Base-by-base conservation (phyloP, 345 rosid species). In the Citrus mangshanensis region DNA sequence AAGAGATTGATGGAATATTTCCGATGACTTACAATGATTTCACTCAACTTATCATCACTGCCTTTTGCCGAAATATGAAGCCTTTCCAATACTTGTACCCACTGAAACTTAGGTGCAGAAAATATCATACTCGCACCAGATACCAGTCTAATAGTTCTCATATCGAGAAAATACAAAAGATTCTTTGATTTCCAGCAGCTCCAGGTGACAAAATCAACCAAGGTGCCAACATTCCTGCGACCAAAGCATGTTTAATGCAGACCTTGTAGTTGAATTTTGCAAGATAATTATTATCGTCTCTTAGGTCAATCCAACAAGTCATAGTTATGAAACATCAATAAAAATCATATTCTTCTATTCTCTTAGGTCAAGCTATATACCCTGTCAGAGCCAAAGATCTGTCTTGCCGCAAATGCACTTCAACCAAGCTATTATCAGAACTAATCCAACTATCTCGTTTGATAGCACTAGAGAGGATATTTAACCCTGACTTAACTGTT, bases 41-140 rank as follows among this genome's bases (percentile, higher is more conserved):
- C 88, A 24, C 42, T 38, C 67, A 84, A 81, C 70, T 86, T 71
- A 72, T 76, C 85, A 72, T 84, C 82, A 37, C 62, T 74, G 77
- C 80, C 76, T 77, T 76, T 76, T 62, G 68, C 78, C 40, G 88
- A 85, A 72, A 73, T 55, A 40, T 77, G 80, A 77, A 93, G 68
- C 74, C 84, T 79, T 70, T 82, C 87, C 76, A 95, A 82, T 64
- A 90, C 84, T 78, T 85, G 92, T 65, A 16, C 7, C 98, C 98
- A 92, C 76, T 89, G 90, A 59, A 51, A 62, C 74, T 80, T 87
- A 6, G 94, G 89, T 73, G 88, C 88, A 81, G 98, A 88, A 88
- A 91, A 89, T 75, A 91, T 86, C 85, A 95, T 85, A 80, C 81
- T 88, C 49, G 90, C 89, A 79, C 97, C 97, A 0, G 97, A 89